Evolutionary conservation across 345 rosid genomes (phyloP).

Genomic region (Syzygium oleosum): DNA sequence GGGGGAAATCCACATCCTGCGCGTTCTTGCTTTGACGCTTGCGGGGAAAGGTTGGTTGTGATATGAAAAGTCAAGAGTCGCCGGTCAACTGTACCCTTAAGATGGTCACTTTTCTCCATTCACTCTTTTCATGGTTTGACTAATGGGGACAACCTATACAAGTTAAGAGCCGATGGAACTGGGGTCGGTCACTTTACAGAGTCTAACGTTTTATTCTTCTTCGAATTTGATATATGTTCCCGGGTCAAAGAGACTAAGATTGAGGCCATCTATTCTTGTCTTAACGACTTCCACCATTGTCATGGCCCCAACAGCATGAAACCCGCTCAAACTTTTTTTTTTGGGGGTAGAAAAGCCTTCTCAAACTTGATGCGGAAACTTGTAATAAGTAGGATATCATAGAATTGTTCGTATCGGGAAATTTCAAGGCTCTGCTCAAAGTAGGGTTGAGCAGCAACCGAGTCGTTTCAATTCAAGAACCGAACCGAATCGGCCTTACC

Average conservation of each 20-base stretch:
- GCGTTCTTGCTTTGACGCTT: not conserved
- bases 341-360: too few relatives aligned
- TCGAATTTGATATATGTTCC: not conserved
- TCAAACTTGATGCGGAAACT: not conserved
- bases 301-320: not conserved
- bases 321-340: not conserved
- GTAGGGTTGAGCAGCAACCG: not conserved
- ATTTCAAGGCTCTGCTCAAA: not conserved
- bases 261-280: not conserved
- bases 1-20: not conserved
- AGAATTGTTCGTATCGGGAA: not conserved
- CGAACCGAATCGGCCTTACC: not conserved
- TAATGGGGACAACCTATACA: not conserved
- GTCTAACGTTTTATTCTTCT: not conserved
- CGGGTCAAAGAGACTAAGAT: not conserved
- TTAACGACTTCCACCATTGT: not conserved
- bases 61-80: not conserved
- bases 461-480: not conserved
- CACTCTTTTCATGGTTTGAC: not conserved
- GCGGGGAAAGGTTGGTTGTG: not conserved
- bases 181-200: not conserved
- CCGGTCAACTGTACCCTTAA: not conserved
- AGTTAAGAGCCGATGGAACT: not conserved
- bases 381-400: not conserved
- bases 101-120: not conserved